Evolutionary conservation across 306 rosid genomes (phyloP), one percentile per base, ranked within the genome.

Genomic region (Fragaria vesca): DNA sequence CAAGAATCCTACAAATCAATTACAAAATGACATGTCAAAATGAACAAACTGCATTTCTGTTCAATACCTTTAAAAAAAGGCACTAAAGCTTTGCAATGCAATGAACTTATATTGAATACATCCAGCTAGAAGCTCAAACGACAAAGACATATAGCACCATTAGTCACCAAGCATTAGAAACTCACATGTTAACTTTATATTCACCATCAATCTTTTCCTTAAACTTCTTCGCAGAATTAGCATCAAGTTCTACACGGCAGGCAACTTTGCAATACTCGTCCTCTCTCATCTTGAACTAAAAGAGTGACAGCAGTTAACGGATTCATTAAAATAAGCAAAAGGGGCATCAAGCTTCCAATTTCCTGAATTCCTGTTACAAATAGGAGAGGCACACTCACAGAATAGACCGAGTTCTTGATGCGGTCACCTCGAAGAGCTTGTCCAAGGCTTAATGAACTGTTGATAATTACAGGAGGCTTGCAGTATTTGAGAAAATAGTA

Each of bases 401-500:
- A 51, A 81, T 90, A 95, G 12, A 90, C 80, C 38, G 99, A 95
- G 78, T 89, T 93, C 89, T 93, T 97, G 51, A 95, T 93, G 75
- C 94, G 99, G 76, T 93, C 99, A 61, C 98, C 99, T 21, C 97
- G 91, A 70, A 95, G 99, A 81, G 93, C 97, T 87, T 95, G 97
- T 28, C 99, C 97, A 80, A 93, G 88, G 82, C 93, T 91, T 82
- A 91, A 97, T 46, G 97, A 96, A 70, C 24, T 91, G 87, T 93
- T 91, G 74, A 78, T 0, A 77, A 95, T 89, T 78, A 87, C 68
- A 6, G 20, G 0, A 50, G 99, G 97, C 77, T 80, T 88, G 84
- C 99, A 95, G 78, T 93, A 95, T 13, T 89, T 87, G 79, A 95
- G 80, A 89, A 48, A 93, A 85, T 95, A 93, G 86, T 79, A 91